Percentiles rank a stretch among this genome's conserved stretches.
These are phyloP conservation scores for Trypanosoma platydactyli DNA, from an alignment of 208 protist genomes.

Conservation along the genomic window DNA sequence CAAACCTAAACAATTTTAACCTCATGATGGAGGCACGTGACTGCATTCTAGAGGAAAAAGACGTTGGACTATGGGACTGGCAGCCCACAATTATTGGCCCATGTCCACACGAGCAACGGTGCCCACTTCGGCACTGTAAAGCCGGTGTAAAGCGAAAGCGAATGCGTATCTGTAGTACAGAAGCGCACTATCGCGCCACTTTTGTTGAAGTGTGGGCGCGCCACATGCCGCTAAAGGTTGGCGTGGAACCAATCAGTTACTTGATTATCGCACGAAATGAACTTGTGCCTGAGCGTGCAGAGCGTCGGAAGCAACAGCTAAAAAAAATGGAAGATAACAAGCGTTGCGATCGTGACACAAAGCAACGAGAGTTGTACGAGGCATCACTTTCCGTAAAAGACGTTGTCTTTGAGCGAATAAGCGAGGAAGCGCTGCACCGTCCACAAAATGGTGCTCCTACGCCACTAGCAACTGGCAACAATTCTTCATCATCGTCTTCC, in stretches of 20 bases:
- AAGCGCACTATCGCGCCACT: constrained; percentile 81
- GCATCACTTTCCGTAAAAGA: constrained; percentile 76
- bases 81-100: constrained; percentile 86
- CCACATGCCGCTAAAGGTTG: constrained; percentile 74
- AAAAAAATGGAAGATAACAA: constrained; percentile 35
- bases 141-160: constrained; percentile 81
- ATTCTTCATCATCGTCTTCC: too few species aligned
- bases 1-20: constrained; percentile 86
- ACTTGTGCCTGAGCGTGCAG: constrained; percentile 77
- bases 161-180: constrained; percentile 86
- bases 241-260: constrained; percentile 85
- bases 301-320: constrained; percentile 49
- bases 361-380: constrained; percentile 66
- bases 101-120: constrained; percentile 83
- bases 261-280: constrained; percentile 87
- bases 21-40: constrained; percentile 89
- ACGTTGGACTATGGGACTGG: constrained; percentile 86
- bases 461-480: too few species aligned
- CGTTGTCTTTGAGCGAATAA: constrained; percentile 84
- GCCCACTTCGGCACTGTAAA: constrained; percentile 83
- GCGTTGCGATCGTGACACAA: constrained; percentile 41
- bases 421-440: constrained; percentile 80
- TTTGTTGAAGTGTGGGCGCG: constrained; percentile 88
- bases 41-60: constrained; percentile 83
- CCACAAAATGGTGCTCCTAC: constrained; percentile 63